Conservation (phyloP, 768 basidiomycete species). For the Hortiboletus campestris region DNA sequence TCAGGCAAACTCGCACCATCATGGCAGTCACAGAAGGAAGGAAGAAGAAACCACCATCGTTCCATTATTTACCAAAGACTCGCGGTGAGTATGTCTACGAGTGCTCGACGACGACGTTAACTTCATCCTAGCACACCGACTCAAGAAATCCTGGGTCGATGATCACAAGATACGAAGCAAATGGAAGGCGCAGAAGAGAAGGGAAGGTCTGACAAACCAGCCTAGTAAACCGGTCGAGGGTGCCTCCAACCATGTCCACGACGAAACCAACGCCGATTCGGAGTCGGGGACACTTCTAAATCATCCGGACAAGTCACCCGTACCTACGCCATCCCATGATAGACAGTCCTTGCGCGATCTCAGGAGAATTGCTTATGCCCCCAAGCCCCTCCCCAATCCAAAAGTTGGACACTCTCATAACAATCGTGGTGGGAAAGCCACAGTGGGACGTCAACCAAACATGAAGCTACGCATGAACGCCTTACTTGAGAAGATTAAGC, state of each 20-base stretch:
- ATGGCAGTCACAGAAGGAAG: slow-evolving; percentile 11
- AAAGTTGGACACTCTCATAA: slow-evolving; percentile 37
- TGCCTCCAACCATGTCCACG: not conserved
- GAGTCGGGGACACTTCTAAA: not conserved
- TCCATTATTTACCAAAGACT: slow-evolving; percentile 60
- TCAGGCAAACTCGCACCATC: not conserved
- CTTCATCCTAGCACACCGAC: slow-evolving; percentile 58
- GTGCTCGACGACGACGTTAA: slow-evolving; percentile 1
- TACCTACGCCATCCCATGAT: slow-evolving; percentile 4
- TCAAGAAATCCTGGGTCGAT: slow-evolving; percentile 80
- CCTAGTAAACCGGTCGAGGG: slow-evolving; percentile 1
- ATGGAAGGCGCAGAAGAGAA: slow-evolving; percentile 72
- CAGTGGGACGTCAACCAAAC: slow-evolving; percentile 46
- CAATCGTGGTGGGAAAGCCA: slow-evolving; percentile 31
- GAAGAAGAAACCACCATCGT: slow-evolving; percentile 63
- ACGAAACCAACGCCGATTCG: not conserved
- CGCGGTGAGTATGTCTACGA: slow-evolving; percentile 49
- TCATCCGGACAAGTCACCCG: slow-evolving; percentile 1
- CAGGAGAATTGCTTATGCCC: slow-evolving; percentile 60
- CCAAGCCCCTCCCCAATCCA: slow-evolving; percentile 54
- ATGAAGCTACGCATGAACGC: slow-evolving; percentile 89
- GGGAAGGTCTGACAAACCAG: slow-evolving; percentile 35
- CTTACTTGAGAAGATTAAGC: slow-evolving; percentile 84
- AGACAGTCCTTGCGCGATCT: slow-evolving; percentile 54
- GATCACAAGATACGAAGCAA: slow-evolving; percentile 73